These are phyloP conservation scores for Staphylotrichum tortipilum DNA, from an alignment of 495 filamentous ascomycete genomes.

Conservation along the genomic window DNA sequence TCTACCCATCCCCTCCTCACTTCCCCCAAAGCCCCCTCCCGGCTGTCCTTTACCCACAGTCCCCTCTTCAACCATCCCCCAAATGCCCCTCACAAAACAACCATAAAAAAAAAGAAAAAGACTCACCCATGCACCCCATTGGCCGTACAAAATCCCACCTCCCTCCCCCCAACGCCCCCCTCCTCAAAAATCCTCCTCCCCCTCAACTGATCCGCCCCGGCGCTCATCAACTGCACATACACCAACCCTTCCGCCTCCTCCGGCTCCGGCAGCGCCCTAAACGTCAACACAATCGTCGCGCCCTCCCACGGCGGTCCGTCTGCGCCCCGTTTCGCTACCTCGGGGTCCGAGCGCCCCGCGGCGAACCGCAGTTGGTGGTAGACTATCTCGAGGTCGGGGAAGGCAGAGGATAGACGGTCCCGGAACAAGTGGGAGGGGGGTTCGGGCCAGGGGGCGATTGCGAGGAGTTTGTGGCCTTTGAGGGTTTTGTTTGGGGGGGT, in stretches of 20 bases:
- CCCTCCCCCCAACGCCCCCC: slow-evolving; percentile 51
- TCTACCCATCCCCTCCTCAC: no score
- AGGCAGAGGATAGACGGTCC: slow-evolving; percentile 37
- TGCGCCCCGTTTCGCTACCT: no score
- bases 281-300: slow-evolving; percentile 58
- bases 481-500: slow-evolving; percentile 27
- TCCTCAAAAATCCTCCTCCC: no score
- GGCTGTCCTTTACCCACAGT: no score
- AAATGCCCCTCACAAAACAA: no score
- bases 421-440: slow-evolving; percentile 32
- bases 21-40: no score
- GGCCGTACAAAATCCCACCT: slow-evolving; percentile 60
- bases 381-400: slow-evolving; percentile 44
- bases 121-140: slow-evolving; percentile 62
- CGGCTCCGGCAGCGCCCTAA: slow-evolving; percentile 39
- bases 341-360: no score
- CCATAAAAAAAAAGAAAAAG: neutral
- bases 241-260: slow-evolving; percentile 50
- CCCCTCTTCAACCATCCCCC: no score
- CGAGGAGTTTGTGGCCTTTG: slow-evolving; percentile 36
- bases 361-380: no score
- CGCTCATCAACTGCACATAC: slow-evolving; percentile 66
- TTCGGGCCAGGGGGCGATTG: slow-evolving; percentile 38
- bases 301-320: slow-evolving; percentile 48
- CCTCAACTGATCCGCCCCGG: slow-evolving; percentile 72